phyloP scores from a whole-genome alignment of 179 eudicot genomes.

The Actinidia arguta region DNA sequence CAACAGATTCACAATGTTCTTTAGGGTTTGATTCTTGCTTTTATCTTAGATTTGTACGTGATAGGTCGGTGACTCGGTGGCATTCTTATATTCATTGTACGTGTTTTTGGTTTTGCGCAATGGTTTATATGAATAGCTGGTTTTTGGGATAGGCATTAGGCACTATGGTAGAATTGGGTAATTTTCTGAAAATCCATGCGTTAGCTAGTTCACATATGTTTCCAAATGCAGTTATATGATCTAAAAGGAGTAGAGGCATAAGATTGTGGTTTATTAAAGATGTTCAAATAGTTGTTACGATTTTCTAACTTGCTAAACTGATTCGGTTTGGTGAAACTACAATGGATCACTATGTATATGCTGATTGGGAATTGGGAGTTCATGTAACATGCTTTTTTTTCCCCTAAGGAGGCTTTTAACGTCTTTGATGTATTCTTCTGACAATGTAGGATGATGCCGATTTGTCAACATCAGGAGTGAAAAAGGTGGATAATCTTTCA shows the following conservation, averaged over 20 bases:
- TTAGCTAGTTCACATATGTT: conserved; percentile 75
- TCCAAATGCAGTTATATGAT: conserved; percentile 90
- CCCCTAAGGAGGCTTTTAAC: not conserved
- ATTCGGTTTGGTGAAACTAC: not conserved
- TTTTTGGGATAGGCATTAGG: not conserved
- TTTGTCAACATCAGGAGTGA: conserved; percentile 88
- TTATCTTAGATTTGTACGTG: not conserved
- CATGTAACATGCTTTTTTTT: not conserved
- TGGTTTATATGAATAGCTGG: not conserved
- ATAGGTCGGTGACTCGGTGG: conserved; percentile 6
- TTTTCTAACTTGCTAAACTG: conserved; percentile 31
- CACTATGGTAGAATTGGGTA: not conserved
- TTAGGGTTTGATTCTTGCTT: not conserved
- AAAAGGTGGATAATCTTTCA: conserved; percentile 62
- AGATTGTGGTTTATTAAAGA: conserved; percentile 96
- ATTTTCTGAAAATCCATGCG: conserved; percentile 73
- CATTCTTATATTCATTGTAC: not conserved
- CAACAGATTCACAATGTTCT: not conserved
- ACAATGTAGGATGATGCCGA: conserved; percentile 85
- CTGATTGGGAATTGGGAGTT: not conserved
- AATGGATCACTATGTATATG: not conserved
- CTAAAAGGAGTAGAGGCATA: conserved; percentile 98
- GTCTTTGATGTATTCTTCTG: conserved; percentile 13
- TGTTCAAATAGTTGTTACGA: conserved; percentile 44
- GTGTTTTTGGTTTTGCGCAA: not conserved